These are phyloP conservation scores for Scopulariopsis brevicaulis DNA, from an alignment of 2,329 filamentous ascomycete genomes.

Conservation along the genomic window DNA sequence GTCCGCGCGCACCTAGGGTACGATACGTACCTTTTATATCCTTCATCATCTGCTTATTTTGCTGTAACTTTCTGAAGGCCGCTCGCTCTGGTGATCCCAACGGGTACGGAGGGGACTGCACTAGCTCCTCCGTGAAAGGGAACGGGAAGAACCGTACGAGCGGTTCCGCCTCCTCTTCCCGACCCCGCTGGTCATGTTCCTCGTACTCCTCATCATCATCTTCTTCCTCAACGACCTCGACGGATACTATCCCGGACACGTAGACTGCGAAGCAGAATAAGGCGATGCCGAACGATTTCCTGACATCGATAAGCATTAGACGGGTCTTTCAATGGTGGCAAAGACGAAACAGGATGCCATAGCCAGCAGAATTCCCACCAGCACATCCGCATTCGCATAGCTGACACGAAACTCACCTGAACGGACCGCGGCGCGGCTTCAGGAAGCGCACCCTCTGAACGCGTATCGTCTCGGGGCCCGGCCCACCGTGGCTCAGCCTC, in stretches of 20 bases:
- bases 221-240: slow-evolving; percentile 28
- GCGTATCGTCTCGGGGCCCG: background rate
- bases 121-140: slow-evolving; percentile 40
- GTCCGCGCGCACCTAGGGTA: background rate
- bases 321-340: background rate
- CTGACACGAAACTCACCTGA: slow-evolving; percentile 15
- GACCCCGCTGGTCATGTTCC: background rate
- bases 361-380: too few species aligned
- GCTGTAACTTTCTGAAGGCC: slow-evolving; percentile 43
- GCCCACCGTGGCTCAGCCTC: background rate
- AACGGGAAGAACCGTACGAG: slow-evolving; percentile 47
- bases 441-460: slow-evolving; percentile 1
- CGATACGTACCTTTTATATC: slow-evolving; percentile 26
- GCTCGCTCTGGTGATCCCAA: slow-evolving; percentile 49
- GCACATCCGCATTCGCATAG: background rate
- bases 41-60: slow-evolving; percentile 33
- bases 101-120: slow-evolving; percentile 35
- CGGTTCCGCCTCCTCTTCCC: slow-evolving; percentile 15
- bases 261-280: slow-evolving; percentile 19
- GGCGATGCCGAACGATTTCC: background rate
- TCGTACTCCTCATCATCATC: slow-evolving; percentile 30
- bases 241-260: slow-evolving; percentile 30
- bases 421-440: slow-evolving; percentile 1
- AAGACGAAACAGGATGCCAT: background rate
- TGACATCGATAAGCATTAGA: background rate